These are phyloP conservation scores for Cinnamomum micranthum DNA, from an alignment of 164 flowering plant species.

Conservation along the genomic window DNA sequence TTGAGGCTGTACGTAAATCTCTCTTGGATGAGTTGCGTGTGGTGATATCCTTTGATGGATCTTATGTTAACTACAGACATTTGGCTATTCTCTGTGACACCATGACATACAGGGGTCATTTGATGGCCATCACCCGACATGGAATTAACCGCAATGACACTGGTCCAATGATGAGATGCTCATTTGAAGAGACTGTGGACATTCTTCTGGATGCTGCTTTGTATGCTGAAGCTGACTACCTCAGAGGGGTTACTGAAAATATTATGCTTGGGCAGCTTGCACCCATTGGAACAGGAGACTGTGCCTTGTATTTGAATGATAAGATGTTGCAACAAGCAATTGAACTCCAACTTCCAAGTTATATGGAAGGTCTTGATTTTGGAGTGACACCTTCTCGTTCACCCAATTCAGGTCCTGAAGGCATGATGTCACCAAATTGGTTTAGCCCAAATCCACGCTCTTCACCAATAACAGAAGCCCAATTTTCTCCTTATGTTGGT, in stretches of 20 bases:
- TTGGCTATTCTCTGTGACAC: slow-evolving; percentile 96
- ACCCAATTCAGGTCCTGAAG: slow-evolving; percentile 73
- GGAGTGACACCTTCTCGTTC: slow-evolving; percentile 94
- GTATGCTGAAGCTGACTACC: slow-evolving; percentile 80
- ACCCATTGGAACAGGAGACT: slow-evolving; percentile 94
- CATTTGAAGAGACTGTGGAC: slow-evolving; percentile 98
- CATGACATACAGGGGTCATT: slow-evolving; percentile 97
- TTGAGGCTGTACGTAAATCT: slow-evolving; percentile 89
- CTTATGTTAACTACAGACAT: slow-evolving; percentile 95
- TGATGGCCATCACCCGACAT: slow-evolving; percentile 99
- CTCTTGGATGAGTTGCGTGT: slow-evolving; percentile 91
- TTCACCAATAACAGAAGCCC: slow-evolving; percentile 80
- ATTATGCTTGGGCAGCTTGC: slow-evolving; percentile 98
- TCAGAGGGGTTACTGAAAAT: slow-evolving; percentile 93
- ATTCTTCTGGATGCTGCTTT: slow-evolving; percentile 98
- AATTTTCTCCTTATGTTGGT: slow-evolving; percentile 90
- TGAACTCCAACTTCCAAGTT: slow-evolving; percentile 93
- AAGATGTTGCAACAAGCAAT: slow-evolving; percentile 94
- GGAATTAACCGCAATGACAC: slow-evolving; percentile 96
- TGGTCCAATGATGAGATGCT: slow-evolving; percentile 99
- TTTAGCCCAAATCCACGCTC: slow-evolving; percentile 71
- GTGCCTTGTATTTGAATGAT: slow-evolving; percentile 81
- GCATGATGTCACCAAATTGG: slow-evolving; percentile 93
- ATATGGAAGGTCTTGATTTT: slow-evolving; percentile 87
- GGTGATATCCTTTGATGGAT: slow-evolving; percentile 97